Percentiles rank a stretch among this genome's conserved stretches.
phyloP scores from a whole-genome alignment of 1,139 yeast genomes.

The Pneumocystis jirovecii region DNA sequence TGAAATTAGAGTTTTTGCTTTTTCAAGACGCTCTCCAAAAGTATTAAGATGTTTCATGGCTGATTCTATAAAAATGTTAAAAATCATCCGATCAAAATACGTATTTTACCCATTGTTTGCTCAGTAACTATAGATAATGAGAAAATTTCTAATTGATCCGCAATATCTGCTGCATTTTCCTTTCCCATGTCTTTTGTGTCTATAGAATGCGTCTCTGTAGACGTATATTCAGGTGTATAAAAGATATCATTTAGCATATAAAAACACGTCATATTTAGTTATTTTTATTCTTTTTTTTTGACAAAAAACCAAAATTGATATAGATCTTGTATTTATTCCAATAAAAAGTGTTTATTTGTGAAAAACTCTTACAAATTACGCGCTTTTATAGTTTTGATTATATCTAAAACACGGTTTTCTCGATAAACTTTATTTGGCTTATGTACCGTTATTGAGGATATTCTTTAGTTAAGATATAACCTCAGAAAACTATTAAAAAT shows the following conservation, averaged over 20 bases:
- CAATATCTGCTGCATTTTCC: not conserved
- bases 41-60: not conserved
- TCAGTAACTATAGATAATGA: not conserved
- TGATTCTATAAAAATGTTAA: not conserved
- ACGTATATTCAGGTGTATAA: not conserved
- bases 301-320: not conserved
- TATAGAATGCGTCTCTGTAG: not conserved
- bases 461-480: not conserved
- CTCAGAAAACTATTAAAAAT: not conserved
- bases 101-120: not conserved
- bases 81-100: not conserved
- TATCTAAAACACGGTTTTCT: not conserved
- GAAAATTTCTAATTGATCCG: not conserved
- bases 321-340: not conserved
- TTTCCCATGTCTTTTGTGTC: not conserved
- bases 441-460: not conserved
- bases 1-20: not conserved
- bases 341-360: not conserved
- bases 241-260: not conserved
- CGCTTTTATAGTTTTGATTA: not conserved
- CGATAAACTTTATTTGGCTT: not conserved
- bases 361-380: not conserved
- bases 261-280: not conserved
- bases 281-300: not conserved
- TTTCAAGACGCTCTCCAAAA: not conserved